Evolutionary conservation across 371 early-diverging fungal genomes (phyloP).

Genomic region (Mortierella sp.): DNA sequence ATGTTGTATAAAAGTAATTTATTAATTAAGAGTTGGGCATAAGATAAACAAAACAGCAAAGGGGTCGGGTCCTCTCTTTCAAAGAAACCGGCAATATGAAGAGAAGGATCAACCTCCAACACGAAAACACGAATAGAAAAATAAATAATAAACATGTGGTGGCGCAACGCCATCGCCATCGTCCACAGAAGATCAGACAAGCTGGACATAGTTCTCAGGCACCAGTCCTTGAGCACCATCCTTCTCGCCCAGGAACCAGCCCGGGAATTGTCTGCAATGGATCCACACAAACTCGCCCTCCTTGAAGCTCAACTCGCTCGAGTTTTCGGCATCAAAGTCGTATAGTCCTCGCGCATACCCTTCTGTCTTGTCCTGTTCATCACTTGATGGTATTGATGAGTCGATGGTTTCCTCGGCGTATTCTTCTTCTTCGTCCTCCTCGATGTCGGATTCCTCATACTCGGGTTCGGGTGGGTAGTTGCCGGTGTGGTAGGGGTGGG

Average conservation of each 20-base stretch:
- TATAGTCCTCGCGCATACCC: slow-evolving; percentile 75
- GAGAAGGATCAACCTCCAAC: no score
- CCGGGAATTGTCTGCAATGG: slow-evolving; percentile 76
- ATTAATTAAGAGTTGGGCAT: background rate
- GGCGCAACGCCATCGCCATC: background rate
- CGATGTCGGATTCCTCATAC: slow-evolving; percentile 36
- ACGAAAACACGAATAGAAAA: background rate
- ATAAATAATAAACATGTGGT: background rate
- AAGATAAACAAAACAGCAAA: background rate
- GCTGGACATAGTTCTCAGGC: slow-evolving; percentile 81
- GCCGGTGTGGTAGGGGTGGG: slow-evolving; percentile 74
- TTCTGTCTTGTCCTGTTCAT: slow-evolving; percentile 59
- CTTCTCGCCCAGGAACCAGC: slow-evolving; percentile 81
- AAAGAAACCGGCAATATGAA: background rate
- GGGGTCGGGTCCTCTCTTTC: background rate
- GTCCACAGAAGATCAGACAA: slow-evolving; percentile 40
- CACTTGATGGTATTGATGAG: slow-evolving; percentile 21
- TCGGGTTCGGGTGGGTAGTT: slow-evolving; percentile 49
- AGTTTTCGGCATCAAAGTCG: slow-evolving; percentile 81
- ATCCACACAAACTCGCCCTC: slow-evolving; percentile 76
- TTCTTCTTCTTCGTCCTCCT: slow-evolving; percentile 56
- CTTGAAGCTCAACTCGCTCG: slow-evolving; percentile 74
- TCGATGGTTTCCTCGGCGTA: slow-evolving; percentile 25
- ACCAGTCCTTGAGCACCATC: slow-evolving; percentile 74
- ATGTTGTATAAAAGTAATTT: background rate